Percentiles rank a stretch among this genome's conserved stretches.
Evolutionary conservation across 2,329 filamentous ascomycete species (phyloP).

Genomic region (Cercospora sp.): DNA sequence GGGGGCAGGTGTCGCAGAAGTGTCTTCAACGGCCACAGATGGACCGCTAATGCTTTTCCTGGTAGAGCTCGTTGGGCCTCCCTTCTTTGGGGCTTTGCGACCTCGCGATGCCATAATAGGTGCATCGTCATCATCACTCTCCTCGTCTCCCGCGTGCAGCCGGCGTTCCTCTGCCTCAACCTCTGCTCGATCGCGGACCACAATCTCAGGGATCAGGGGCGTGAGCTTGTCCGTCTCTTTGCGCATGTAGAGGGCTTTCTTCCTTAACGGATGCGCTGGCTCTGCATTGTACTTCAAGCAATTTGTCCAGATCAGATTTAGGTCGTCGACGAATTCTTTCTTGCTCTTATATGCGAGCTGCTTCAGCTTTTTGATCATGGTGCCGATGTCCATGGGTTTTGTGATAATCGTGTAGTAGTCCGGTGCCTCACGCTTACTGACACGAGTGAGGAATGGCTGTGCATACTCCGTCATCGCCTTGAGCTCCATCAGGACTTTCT

Average conservation of each 20-base stretch:
- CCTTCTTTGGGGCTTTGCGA: constrained; percentile 80
- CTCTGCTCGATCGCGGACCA: constrained; percentile 86
- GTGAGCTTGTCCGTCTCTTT: constrained; percentile 97
- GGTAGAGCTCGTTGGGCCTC: constrained; percentile 56
- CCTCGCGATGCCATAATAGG: constrained; percentile 98
- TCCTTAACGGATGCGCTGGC: constrained; percentile 79
- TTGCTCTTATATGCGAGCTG: constrained; percentile 62
- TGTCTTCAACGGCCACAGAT: constrained; percentile 67
- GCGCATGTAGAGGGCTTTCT: constrained; percentile 93
- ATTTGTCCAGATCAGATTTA: constrained; percentile 96
- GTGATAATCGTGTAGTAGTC: constrained; percentile 95
- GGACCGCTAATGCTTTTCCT: constrained; percentile 30
- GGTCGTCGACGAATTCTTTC: constrained; percentile 87
- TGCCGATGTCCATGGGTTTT: constrained; percentile 94
- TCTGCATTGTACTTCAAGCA: constrained; percentile 95
- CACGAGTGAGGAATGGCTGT: constrained; percentile 87
- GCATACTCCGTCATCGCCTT: constrained; percentile 98
- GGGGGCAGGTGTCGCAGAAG: constrained; percentile 61
- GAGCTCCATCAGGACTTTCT: constrained; percentile 94
- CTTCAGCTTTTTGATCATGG: constrained; percentile 98
- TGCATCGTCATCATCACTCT: constrained; percentile 73
- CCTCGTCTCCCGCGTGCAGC: constrained; percentile 79
- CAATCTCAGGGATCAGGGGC: constrained; percentile 88
- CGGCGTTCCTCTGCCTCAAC: constrained; percentile 74
- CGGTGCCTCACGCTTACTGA: constrained; percentile 95